Conservation (phyloP, 164 flowering plant genomes). For the Santalum album region DNA sequence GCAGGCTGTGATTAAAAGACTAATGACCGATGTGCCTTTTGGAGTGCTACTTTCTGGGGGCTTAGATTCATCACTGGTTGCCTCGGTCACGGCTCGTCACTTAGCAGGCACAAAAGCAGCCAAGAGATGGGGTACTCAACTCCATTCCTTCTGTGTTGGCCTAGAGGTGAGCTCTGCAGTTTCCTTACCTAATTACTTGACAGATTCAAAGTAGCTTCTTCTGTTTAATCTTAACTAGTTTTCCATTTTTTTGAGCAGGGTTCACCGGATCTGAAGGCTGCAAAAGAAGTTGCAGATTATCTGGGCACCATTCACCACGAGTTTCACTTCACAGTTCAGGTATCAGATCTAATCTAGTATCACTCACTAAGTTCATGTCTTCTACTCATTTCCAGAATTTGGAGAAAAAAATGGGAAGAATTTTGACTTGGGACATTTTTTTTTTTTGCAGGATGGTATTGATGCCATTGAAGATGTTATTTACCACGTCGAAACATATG, state of each 20-base stretch:
- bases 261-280: constrained; percentile 92
- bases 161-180: constrained; percentile 47
- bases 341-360: constrained; percentile 10
- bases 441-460: constrained; percentile 60
- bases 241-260: constrained; percentile 36
- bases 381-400: background rate
- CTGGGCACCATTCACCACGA: constrained; percentile 96
- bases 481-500: constrained; percentile 85
- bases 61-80: constrained; percentile 84
- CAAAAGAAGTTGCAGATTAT: constrained; percentile 87
- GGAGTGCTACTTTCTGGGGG: constrained; percentile 92
- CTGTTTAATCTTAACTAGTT: background rate
- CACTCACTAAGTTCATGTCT: background rate
- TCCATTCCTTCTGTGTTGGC: constrained; percentile 94
- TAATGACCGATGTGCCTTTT: constrained; percentile 95
- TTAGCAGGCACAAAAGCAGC: constrained; percentile 81
- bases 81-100: constrained; percentile 71
- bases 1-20: constrained; percentile 86
- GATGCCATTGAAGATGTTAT: constrained; percentile 97
- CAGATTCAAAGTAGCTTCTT: background rate
- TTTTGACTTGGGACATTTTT: no score
- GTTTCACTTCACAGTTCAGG: constrained; percentile 89
- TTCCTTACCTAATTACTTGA: background rate
- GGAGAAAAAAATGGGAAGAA: background rate
- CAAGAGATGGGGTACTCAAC: constrained; percentile 83